phyloP scores from a whole-genome alignment of 768 basidiomycete genomes.

The Melanogaster broomeanus region DNA sequence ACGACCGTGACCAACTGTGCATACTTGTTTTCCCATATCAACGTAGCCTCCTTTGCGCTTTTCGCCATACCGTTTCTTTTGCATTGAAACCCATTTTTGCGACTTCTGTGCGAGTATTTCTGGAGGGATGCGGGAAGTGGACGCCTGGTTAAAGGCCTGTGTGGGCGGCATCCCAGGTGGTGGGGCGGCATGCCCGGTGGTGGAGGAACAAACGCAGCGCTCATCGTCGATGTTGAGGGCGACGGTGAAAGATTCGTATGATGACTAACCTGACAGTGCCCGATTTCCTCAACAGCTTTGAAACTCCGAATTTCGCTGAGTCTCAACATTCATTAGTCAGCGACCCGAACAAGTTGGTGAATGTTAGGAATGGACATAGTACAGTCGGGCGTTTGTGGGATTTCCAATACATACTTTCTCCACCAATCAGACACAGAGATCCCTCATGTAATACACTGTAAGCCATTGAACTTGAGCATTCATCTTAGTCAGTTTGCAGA shows the following conservation, averaged over 20 bases:
- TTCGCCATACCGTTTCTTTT: constrained; percentile 89
- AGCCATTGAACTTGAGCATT: too few relatives aligned
- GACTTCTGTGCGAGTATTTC: constrained; percentile 88
- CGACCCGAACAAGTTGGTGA: too few relatives aligned
- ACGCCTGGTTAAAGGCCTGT: constrained; percentile 32
- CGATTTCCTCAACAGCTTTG: constrained; percentile 11
- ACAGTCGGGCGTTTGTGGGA: too few relatives aligned
- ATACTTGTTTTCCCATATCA: constrained; percentile 91
- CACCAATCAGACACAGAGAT: too few relatives aligned
- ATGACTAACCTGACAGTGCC: constrained; percentile 22
- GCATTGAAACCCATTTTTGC: constrained; percentile 95
- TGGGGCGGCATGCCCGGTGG: constrained; percentile 44
- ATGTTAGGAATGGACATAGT: too few relatives aligned
- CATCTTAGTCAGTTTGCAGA: too few relatives aligned
- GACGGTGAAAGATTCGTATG: constrained; percentile 20
- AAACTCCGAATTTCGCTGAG: constrained; percentile 15
- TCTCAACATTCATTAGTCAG: too few relatives aligned
- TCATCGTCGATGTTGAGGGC: constrained; percentile 36
- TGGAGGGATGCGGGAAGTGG: constrained; percentile 48
- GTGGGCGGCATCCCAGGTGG: constrained; percentile 45
- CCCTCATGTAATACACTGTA: too few relatives aligned
- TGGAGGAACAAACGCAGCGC: constrained; percentile 34
- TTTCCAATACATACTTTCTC: too few relatives aligned
- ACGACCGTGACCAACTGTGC: constrained; percentile 17
- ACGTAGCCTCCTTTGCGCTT: constrained; percentile 88